A percentile compares a stretch with the other conserved stretches of the same genome.
phyloP scores from a whole-genome alignment of 352 stramenopile genomes.

The Elongisporangium senticosum region DNA sequence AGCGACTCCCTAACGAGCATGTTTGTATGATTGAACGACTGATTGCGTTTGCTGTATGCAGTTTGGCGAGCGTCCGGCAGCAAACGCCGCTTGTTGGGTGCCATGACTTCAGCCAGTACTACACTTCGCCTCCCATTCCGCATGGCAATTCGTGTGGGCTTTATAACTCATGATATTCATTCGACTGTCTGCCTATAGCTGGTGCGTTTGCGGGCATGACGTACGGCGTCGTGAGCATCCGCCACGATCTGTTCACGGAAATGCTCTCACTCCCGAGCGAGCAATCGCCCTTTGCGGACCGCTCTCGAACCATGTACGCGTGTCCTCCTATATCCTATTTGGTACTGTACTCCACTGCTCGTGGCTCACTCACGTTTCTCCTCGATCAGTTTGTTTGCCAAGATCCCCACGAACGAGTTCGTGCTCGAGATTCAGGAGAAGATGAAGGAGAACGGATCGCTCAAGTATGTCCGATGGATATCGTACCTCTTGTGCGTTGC shows the following conservation, averaged over 20 bases:
- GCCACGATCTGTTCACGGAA: constrained; percentile 58
- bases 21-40: background rate
- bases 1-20: background rate
- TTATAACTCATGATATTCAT: background rate
- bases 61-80: constrained; percentile 43
- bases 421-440: constrained; percentile 49
- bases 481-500: background rate
- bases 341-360: background rate
- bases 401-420: constrained; percentile 43
- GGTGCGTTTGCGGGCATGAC: constrained; percentile 51
- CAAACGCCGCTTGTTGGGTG: constrained; percentile 25
- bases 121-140: constrained; percentile 4
- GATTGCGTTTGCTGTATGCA: constrained; percentile 12
- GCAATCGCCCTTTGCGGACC: constrained; percentile 54
- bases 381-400: constrained; percentile 23
- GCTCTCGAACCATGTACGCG: constrained; percentile 43
- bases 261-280: constrained; percentile 59
- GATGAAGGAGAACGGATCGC: constrained; percentile 29
- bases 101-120: constrained; percentile 40
- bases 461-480: constrained; percentile 27
- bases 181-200: constrained; percentile 14
- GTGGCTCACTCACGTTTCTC: background rate
- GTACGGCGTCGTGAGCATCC: constrained; percentile 67
- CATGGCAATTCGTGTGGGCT: background rate
- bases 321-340: background rate